These are phyloP conservation scores for Metschnikowia lochheadii DNA, from an alignment of 805 yeast genomes.

Conservation along the genomic window DNA sequence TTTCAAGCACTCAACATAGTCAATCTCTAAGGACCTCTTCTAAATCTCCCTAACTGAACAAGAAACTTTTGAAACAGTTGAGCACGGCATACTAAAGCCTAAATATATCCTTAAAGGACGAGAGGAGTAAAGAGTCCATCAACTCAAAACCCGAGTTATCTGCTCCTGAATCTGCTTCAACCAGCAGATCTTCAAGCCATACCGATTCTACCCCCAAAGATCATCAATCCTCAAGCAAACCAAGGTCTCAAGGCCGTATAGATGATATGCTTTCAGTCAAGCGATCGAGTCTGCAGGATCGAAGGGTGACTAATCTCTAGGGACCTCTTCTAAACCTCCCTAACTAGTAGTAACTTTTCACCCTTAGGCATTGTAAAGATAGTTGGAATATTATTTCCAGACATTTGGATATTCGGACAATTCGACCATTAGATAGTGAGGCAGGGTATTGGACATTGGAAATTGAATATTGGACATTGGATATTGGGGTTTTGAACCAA, in stretches of 20 bases:
- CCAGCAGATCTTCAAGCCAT: neutral
- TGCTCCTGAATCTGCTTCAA: neutral
- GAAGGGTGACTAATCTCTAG: neutral
- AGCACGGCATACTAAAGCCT: slow-evolving; percentile 21
- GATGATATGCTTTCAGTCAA: slow-evolving; percentile 21
- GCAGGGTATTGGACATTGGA: too few species aligned
- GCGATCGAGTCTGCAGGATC: slow-evolving; percentile 5
- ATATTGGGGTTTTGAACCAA: too few species aligned
- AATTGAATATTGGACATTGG: too few species aligned
- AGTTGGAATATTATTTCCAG: too few species aligned
- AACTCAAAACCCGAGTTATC: neutral
- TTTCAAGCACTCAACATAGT: too few species aligned
- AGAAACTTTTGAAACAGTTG: slow-evolving; percentile 26
- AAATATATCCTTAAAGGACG: slow-evolving; percentile 21
- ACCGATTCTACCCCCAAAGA: neutral
- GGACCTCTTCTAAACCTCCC: too few species aligned
- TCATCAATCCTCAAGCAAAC: neutral
- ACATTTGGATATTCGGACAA: too few species aligned
- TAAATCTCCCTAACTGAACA: slow-evolving; percentile 18
- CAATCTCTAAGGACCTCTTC: too few species aligned
- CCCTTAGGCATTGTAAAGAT: too few species aligned
- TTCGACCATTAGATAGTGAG: too few species aligned
- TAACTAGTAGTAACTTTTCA: too few species aligned
- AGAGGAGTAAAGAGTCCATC: neutral
- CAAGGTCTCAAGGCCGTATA: slow-evolving; percentile 6